Evolutionary conservation across 305 asterid species (phyloP).

Genomic region (Fraxinus nigra): DNA sequence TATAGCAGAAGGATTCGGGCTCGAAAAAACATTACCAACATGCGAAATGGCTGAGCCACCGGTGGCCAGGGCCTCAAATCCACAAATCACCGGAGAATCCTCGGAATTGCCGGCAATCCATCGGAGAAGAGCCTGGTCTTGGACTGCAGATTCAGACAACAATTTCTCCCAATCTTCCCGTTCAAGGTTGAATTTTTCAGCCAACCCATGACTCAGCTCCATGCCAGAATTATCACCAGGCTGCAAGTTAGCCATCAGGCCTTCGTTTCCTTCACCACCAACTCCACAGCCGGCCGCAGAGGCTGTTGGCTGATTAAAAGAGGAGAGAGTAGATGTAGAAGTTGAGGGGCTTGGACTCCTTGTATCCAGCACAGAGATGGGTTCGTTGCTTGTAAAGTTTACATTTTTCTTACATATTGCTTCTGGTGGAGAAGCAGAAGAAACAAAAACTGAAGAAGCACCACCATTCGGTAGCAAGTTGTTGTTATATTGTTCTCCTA

Average conservation of each 20-base stretch:
- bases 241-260: constrained; percentile 26
- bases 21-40: constrained; percentile 21
- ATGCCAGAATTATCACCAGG: constrained; percentile 23
- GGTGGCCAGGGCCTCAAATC: constrained; percentile 20
- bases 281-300: constrained; percentile 11
- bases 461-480: constrained; percentile 34
- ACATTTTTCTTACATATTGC: constrained; percentile 32
- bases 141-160: constrained; percentile 34
- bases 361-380: constrained; percentile 48
- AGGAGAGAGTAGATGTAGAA: constrained; percentile 44
- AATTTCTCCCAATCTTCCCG: constrained; percentile 42
- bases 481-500: constrained; percentile 39
- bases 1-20: constrained; percentile 20
- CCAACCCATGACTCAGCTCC: constrained; percentile 27
- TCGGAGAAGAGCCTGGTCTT: constrained; percentile 23
- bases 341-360: constrained; percentile 63
- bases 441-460: constrained; percentile 26
- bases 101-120: constrained; percentile 38
- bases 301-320: constrained; percentile 24
- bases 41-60: background rate
- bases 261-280: constrained; percentile 29
- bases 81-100: constrained; percentile 23
- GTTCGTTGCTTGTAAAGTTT: constrained; percentile 40
- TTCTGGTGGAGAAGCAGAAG: constrained; percentile 25
- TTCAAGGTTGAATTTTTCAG: constrained; percentile 37